Evolutionary conservation across 2,329 filamentous ascomycete species (phyloP).

Genomic region (Truncatella angustata): DNA sequence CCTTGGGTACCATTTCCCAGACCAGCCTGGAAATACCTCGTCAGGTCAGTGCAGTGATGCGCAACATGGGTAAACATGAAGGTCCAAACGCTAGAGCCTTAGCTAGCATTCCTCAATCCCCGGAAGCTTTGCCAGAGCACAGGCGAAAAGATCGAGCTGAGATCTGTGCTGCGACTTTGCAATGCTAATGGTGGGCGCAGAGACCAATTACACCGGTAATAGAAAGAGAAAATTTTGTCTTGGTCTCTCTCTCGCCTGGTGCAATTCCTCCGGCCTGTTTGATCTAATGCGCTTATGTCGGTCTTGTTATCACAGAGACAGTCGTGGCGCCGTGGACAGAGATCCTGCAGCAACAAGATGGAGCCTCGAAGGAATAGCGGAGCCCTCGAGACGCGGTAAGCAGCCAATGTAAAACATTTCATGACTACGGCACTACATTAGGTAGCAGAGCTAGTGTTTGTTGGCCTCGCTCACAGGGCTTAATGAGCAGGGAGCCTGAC

Average conservation of each 20-base stretch:
- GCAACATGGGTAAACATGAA: too few relatives aligned
- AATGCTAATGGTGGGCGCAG: too few relatives aligned
- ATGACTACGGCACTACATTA: neutral
- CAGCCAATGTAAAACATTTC: neutral
- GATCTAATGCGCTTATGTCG: neutral
- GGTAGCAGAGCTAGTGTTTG: neutral
- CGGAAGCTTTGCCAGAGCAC: neutral
- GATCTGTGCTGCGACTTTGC: neutral
- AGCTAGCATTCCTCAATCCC: neutral
- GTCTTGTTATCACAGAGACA: neutral
- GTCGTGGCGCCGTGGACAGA: too few relatives aligned
- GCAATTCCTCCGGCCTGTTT: neutral
- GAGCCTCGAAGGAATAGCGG: neutral
- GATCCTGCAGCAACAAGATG: neutral
- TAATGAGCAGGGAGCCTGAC: neutral
- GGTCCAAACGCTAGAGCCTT: too few relatives aligned
- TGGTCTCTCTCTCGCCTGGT: neutral
- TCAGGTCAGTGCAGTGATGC: too few relatives aligned
- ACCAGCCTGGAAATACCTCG: too few relatives aligned
- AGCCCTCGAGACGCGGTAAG: neutral
- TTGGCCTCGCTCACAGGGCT: neutral
- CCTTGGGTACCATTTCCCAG: too few relatives aligned
- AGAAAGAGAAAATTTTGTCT: too few relatives aligned
- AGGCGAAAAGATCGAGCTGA: neutral
- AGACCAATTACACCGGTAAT: too few relatives aligned